These are phyloP conservation scores for Podila horticola DNA, from an alignment of 192 early-diverging fungal species.

Conservation along the genomic window DNA sequence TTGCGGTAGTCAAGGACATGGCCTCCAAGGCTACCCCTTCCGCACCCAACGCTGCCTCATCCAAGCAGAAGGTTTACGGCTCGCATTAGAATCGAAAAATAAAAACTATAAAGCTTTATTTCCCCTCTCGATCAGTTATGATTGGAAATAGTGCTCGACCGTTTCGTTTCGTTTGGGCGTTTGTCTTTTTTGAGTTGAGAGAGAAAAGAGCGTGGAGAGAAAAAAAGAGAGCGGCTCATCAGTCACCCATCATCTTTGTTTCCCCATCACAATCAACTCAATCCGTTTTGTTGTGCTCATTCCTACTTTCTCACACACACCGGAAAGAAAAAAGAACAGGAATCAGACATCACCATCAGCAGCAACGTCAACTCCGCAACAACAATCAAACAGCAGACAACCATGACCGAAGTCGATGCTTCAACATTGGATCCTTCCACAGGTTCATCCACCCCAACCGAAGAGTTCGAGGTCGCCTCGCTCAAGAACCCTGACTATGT, in stretches of 20 bases:
- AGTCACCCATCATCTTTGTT: background rate
- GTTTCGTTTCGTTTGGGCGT: no score
- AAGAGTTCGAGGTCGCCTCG: constrained; percentile 50
- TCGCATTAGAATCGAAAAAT: no score
- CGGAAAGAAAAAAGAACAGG: background rate
- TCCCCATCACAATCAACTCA: background rate
- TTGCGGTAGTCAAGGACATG: constrained; percentile 45
- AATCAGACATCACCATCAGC: background rate
- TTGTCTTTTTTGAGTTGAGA: no score
- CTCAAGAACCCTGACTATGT: constrained; percentile 52
- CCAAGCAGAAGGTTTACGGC: background rate
- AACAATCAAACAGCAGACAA: background rate
- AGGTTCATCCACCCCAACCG: background rate
- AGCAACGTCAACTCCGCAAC: background rate
- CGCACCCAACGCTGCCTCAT: background rate
- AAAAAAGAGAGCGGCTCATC: no score
- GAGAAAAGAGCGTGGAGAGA: no score
- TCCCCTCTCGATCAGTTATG: no score
- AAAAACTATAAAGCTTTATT: no score
- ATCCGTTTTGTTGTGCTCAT: background rate
- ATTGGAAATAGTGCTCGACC: no score
- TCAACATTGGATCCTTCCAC: background rate
- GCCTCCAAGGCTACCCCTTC: background rate
- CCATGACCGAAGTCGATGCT: background rate
- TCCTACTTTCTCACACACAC: no score